A percentile compares a stretch with the other conserved stretches of the same genome.
Conservation (phyloP, 345 rosid genomes). For the Limnanthes douglasii region DNA sequence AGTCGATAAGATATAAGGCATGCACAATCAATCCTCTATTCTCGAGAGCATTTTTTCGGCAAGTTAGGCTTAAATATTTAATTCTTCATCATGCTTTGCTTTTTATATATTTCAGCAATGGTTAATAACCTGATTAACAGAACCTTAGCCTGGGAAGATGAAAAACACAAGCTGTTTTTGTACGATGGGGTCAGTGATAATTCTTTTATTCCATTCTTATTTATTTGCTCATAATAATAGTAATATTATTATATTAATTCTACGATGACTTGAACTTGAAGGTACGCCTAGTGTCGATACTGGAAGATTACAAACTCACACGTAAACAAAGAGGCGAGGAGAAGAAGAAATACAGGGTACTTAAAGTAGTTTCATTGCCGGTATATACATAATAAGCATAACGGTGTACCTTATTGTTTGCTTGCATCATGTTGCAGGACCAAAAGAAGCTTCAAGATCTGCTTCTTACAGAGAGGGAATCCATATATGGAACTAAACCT, state of each 20-base stretch:
- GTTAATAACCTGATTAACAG: constrained; percentile 69
- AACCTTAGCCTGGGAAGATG: constrained; percentile 74
- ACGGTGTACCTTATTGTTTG: too few species aligned
- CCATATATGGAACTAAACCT: constrained; percentile 85
- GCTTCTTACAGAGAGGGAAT: constrained; percentile 67
- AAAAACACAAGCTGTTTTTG: constrained; percentile 44
- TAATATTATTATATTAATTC: too few species aligned
- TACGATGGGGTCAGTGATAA: constrained; percentile 71
- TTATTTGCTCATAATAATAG: too few species aligned
- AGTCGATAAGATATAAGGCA: too few species aligned
- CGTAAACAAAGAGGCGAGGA: constrained; percentile 80
- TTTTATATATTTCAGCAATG: constrained; percentile 36
- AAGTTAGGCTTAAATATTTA: not conserved
- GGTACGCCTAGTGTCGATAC: constrained; percentile 66
- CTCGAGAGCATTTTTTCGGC: not conserved
- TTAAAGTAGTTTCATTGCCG: too few species aligned
- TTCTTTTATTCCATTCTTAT: not conserved
- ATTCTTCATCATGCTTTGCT: constrained; percentile 1
- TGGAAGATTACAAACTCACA: constrained; percentile 77
- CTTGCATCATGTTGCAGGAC: constrained; percentile 37
- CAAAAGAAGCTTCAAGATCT: constrained; percentile 97
- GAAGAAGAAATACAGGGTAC: constrained; percentile 77
- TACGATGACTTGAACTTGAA: constrained; percentile 14
- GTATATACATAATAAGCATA: too few species aligned
- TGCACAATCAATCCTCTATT: too few species aligned